Conservation (phyloP, 2,329 filamentous ascomycete genomes). For the Trichoderma pleuroti region DNA sequence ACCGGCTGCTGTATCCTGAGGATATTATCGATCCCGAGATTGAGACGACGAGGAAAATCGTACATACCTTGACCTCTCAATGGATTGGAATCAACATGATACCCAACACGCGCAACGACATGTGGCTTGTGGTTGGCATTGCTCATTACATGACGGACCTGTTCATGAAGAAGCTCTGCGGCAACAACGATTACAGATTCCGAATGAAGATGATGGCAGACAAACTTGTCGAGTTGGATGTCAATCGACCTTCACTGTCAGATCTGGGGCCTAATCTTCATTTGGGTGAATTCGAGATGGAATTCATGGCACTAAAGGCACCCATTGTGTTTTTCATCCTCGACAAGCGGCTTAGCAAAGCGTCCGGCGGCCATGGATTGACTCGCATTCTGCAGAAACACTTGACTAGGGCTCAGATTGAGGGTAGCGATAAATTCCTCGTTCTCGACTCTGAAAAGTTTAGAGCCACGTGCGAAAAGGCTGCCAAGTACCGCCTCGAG, state of each 20-base stretch:
- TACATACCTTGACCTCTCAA: conserved; percentile 82
- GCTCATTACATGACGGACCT: conserved; percentile 94
- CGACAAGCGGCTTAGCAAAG: conserved; percentile 85
- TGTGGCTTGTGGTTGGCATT: conserved; percentile 85
- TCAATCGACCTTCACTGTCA: conserved; percentile 76
- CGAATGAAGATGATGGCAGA: conserved; percentile 84
- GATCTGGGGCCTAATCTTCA: conserved; percentile 75
- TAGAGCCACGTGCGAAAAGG: conserved; percentile 79
- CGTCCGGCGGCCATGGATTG: conserved; percentile 75
- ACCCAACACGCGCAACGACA: conserved; percentile 73
- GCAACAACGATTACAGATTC: conserved; percentile 92
- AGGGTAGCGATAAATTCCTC: conserved; percentile 58
- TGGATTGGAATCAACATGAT: conserved; percentile 95
- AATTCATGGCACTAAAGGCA: conserved; percentile 89
- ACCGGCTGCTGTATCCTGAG: conserved; percentile 76
- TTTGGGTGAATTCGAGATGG: conserved; percentile 78
- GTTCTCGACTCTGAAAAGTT: conserved; percentile 75
- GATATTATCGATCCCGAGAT: conserved; percentile 83
- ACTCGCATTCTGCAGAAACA: conserved; percentile 82
- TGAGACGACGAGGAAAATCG: conserved; percentile 73
- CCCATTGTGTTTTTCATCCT: conserved; percentile 89
- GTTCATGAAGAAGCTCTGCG: conserved; percentile 85
- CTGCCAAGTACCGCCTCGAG: conserved; percentile 81
- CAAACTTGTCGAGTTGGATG: conserved; percentile 74
- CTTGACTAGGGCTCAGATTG: conserved; percentile 77